These are phyloP conservation scores for Candida ulmi DNA, from an alignment of 805 yeast genomes.

Conservation along the genomic window DNA sequence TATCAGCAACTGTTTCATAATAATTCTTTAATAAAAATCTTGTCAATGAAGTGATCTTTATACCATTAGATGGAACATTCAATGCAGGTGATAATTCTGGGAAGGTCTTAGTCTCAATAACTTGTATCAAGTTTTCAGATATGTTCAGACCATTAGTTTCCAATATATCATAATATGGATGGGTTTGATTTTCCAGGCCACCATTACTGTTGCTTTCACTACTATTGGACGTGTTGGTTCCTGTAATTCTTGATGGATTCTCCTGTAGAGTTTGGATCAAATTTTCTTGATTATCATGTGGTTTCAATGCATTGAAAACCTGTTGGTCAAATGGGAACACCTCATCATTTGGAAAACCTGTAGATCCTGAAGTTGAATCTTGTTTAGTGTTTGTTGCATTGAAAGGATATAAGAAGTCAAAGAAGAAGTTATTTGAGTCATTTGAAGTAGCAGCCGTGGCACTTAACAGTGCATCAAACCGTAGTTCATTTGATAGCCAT, in stretches of 20 bases:
- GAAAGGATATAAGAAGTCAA: constrained; percentile 42
- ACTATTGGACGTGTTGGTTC: background rate
- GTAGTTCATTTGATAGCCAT: constrained; percentile 66
- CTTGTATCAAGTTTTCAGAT: constrained; percentile 42
- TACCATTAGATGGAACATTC: constrained; percentile 52
- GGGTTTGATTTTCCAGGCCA: no score
- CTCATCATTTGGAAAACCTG: constrained; percentile 1
- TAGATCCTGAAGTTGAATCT: background rate
- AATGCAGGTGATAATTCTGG: constrained; percentile 25
- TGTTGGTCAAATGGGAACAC: constrained; percentile 19
- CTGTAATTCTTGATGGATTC: background rate
- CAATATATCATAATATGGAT: constrained; percentile 2
- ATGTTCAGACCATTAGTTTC: constrained; percentile 34
- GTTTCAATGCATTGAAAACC: constrained; percentile 22
- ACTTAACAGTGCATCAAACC: constrained; percentile 68
- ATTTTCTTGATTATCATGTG: constrained; percentile 7
- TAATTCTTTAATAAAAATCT: constrained; percentile 69
- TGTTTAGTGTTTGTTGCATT: constrained; percentile 4
- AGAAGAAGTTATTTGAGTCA: constrained; percentile 48
- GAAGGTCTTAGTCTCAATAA: constrained; percentile 29
- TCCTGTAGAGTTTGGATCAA: background rate
- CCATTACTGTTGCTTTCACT: no score
- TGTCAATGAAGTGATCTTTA: constrained; percentile 64
- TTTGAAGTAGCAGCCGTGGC: constrained; percentile 59
- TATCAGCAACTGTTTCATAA: constrained; percentile 69